Conservation (phyloP, 2,329 filamentous ascomycete genomes). For the Ceratocystis colombiana region DNA sequence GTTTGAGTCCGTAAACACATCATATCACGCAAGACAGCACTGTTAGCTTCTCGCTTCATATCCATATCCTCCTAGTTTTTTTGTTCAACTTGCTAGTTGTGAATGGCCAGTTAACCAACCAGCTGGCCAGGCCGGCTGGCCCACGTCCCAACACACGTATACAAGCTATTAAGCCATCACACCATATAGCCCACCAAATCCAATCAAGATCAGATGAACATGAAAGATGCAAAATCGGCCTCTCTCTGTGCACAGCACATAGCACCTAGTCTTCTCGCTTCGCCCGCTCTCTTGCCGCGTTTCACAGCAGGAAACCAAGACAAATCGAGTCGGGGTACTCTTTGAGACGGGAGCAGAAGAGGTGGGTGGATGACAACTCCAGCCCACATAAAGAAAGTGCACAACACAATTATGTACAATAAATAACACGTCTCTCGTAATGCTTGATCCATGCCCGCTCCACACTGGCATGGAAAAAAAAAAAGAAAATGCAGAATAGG, state of each 20-base stretch:
- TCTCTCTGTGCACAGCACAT: background rate
- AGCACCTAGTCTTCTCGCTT: background rate
- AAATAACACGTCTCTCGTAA: background rate
- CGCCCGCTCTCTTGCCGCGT: background rate
- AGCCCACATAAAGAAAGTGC: background rate
- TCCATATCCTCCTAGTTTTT: background rate
- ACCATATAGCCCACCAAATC: no score
- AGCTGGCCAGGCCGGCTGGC: background rate
- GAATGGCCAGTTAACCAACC: no score
- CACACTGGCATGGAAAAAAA: background rate
- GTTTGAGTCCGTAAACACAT: background rate
- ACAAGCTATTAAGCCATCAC: no score
- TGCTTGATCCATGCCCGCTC: background rate
- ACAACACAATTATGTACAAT: background rate
- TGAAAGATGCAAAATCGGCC: background rate
- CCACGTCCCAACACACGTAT: no score
- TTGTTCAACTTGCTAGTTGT: background rate
- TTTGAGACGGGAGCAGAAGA: background rate
- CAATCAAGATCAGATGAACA: no score
- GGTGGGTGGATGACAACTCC: background rate
- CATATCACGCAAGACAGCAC: background rate
- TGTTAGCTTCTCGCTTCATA: background rate
- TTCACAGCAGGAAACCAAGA: background rate
- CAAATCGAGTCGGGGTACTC: no score
- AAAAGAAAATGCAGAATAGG: background rate